Evolutionary conservation across 2,329 filamentous ascomycete species (phyloP).

Genomic region (Aspergillus floridensis): DNA sequence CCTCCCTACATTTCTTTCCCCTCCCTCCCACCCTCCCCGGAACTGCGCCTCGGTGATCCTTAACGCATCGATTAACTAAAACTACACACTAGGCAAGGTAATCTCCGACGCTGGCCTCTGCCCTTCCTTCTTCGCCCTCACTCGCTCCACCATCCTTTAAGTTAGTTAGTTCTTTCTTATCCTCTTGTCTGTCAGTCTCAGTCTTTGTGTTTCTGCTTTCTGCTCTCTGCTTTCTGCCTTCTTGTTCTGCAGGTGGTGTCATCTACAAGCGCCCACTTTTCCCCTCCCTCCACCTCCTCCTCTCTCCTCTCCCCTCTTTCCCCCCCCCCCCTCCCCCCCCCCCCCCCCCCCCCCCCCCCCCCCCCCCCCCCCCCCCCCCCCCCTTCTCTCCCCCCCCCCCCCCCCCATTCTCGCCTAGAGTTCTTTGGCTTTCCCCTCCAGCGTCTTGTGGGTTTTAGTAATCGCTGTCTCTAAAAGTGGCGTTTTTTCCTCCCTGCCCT

Average conservation of each 20-base stretch:
- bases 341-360: not conserved
- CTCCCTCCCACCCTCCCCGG: constrained; percentile 14
- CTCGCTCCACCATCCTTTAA: constrained; percentile 4
- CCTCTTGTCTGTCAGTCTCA: not conserved
- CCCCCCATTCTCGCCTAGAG: not conserved
- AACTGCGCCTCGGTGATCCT: constrained; percentile 28
- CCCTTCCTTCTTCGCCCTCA: not conserved
- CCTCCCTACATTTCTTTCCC: constrained; percentile 5
- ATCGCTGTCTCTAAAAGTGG: constrained; percentile 27
- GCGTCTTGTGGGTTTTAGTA: constrained; percentile 11
- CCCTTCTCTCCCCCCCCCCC: not conserved
- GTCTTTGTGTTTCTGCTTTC: not conserved
- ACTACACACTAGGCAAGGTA: constrained; percentile 18
- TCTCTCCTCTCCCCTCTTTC: not conserved
- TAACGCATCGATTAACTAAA: constrained; percentile 20
- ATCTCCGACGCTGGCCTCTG: constrained; percentile 17
- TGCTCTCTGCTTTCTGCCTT: not conserved
- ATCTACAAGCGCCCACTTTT: constrained; percentile 16
- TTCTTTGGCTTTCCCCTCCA: constrained; percentile 4
- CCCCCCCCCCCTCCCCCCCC: not conserved
- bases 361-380: not conserved
- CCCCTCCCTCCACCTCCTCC: constrained; percentile 7
- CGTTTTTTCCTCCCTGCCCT: constrained; percentile 15
- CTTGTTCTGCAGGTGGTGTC: constrained; percentile 9
- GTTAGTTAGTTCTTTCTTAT: not conserved